Base-by-base conservation (phyloP, 2,329 filamentous ascomycete species). In the Rhinocladiella mackenziei region DNA sequence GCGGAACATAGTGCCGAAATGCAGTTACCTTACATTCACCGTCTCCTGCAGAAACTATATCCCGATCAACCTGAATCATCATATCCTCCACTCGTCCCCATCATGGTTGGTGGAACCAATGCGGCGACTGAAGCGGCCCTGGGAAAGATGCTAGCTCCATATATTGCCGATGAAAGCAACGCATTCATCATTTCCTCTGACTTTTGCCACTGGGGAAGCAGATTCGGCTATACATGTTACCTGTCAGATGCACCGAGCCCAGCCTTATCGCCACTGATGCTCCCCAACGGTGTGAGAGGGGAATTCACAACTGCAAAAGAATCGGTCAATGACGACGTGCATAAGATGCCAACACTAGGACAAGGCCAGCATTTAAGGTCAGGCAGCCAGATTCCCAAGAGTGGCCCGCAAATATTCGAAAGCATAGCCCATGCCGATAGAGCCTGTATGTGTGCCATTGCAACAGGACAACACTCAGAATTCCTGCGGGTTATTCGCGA, bases 1-100 rank as follows among this genome's bases (percentile, higher is more conserved):
- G 76, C 78, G 4, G 92, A 98, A 66, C 92, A 98, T 66, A 95
- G 87, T 39, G 76, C 97, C 1, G 92, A 98, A 70, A 94, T 98
- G 84, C 92, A 98, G 57, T 74, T 97, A 6, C 91, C 92, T 0
- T 96, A 94, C 60, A 84, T 97, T 52, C 89, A 89, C 72, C 89
- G 89, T 61, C 80, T 86, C 40, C 74, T 83, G 5, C 75, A 75
- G 45, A 67, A 70, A 62, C 76, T 68, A 25, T 65, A 65, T 46
- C 68, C 65, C 2, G 76, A 78, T 50, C 67, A 65, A 1, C 67
- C 71, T 0, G 60, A 67, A 0, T 67, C 75, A 1, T 60, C 75
- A 3, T 86, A 85, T 56, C 88, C 91, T 0, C 77, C 75, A 5
- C 75, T 98, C 3, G 76, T 96, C 1, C 92, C 92, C 0, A 83